Conservation (phyloP, 345 rosid species). For the Odontarrhena argentea region DNA sequence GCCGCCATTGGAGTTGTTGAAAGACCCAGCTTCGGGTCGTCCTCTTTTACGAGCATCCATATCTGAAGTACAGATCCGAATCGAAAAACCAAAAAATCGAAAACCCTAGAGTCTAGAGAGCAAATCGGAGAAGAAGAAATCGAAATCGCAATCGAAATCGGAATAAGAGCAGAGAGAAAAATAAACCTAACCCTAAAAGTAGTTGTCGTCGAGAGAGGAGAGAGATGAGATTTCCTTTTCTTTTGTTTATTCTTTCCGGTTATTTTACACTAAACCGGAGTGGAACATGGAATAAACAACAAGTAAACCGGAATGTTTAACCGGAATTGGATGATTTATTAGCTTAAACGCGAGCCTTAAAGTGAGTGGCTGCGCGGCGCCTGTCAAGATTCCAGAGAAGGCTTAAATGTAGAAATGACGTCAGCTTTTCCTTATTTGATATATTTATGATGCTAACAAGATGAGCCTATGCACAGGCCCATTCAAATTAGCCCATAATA, state of each 20-base stretch:
- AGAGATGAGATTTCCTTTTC: conserved; percentile 19
- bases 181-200: conserved; percentile 41
- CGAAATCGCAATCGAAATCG: conserved; percentile 18
- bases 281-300: background rate
- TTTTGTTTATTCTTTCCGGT: background rate
- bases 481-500: background rate
- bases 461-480: background rate
- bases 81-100: background rate
- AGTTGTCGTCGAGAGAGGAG: conserved; percentile 36
- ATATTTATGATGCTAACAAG: background rate
- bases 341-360: background rate
- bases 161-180: conserved; percentile 27
- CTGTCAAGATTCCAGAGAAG: background rate
- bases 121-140: conserved; percentile 34
- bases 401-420: background rate
- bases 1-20: conserved; percentile 61
- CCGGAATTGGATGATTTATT: conserved; percentile 1
- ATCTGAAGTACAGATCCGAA: conserved; percentile 34
- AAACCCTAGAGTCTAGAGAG: conserved; percentile 11
- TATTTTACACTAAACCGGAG: conserved; percentile 31
- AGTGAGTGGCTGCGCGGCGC: background rate
- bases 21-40: conserved; percentile 54
- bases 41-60: conserved; percentile 83
- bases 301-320: conserved; percentile 32
- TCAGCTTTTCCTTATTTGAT: background rate